Conservation (phyloP, 2,329 filamentous ascomycete species). For the Juglanconis sp. region DNA sequence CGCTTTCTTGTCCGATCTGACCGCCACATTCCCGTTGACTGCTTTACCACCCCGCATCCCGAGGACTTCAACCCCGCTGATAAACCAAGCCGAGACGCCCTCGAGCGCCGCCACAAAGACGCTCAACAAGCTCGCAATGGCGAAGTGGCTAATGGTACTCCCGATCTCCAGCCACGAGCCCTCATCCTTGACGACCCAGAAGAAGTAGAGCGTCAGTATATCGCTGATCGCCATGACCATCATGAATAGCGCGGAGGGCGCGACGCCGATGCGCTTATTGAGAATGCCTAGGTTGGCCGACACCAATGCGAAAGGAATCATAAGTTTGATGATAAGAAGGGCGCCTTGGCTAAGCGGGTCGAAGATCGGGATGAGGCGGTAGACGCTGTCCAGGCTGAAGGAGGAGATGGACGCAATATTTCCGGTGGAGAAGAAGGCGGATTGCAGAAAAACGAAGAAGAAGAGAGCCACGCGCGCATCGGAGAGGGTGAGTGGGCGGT, state of each 20-base stretch:
- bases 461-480: constrained; percentile 88
- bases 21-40: not conserved
- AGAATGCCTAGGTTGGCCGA: constrained; percentile 92
- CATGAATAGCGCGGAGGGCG: constrained; percentile 90
- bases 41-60: not conserved
- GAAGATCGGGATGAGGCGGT: constrained; percentile 84
- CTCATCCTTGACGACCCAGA: constrained; percentile 95
- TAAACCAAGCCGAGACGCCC: constrained; percentile 77
- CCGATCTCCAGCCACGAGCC: constrained; percentile 97
- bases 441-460: constrained; percentile 92
- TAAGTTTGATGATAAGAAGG: constrained; percentile 80
- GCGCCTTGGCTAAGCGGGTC: constrained; percentile 90
- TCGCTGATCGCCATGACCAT: constrained; percentile 89
- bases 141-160: constrained; percentile 92
- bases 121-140: constrained; percentile 83
- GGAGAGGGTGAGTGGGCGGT: constrained; percentile 71
- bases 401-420: constrained; percentile 93
- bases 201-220: constrained; percentile 90
- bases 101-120: constrained; percentile 89
- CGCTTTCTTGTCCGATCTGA: not conserved
- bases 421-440: constrained; percentile 93
- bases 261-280: constrained; percentile 78
- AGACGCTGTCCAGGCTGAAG: constrained; percentile 89
- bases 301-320: constrained; percentile 90
- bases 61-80: constrained; percentile 65